phyloP scores from a whole-genome alignment of 371 early-diverging fungal genomes.

The Mortierella sp. region DNA sequence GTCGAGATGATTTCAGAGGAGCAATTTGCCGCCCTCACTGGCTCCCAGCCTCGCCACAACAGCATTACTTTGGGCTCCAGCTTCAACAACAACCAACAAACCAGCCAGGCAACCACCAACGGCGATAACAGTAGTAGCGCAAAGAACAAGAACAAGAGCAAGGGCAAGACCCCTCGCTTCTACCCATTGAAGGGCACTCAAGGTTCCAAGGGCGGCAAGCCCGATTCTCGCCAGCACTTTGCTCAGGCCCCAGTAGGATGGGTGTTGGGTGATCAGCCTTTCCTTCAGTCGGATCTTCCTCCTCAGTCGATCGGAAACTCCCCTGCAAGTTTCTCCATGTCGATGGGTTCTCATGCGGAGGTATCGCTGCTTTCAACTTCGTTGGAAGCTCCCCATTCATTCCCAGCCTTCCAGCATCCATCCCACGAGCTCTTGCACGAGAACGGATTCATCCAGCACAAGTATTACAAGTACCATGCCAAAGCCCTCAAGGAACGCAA shows the following conservation, averaged over 20 bases:
- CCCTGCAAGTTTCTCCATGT: constrained; percentile 39
- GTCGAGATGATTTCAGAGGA: constrained; percentile 77
- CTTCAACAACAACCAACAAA: constrained; percentile 17
- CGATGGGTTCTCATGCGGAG: constrained; percentile 47
- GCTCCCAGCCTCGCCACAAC: constrained; percentile 37
- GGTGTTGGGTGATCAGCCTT: constrained; percentile 73
- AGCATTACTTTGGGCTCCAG: constrained; percentile 29
- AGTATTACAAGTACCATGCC: constrained; percentile 94
- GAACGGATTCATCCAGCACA: constrained; percentile 96
- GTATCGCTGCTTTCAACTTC: constrained; percentile 60
- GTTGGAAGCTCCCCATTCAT: constrained; percentile 76
- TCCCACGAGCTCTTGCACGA: constrained; percentile 93
- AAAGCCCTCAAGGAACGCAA: constrained; percentile 96
- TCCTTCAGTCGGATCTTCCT: constrained; percentile 49
- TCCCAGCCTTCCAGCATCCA: constrained; percentile 93
- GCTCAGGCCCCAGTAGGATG: constrained; percentile 92
- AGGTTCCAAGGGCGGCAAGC: constrained; percentile 55
- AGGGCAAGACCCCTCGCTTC: constrained; percentile 71
- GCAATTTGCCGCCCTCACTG: constrained; percentile 70
- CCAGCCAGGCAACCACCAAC: constrained; percentile 1
- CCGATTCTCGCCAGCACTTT: constrained; percentile 74
- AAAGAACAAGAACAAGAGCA: constrained; percentile 48
- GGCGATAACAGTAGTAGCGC: constrained; percentile 13
- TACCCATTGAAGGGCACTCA: constrained; percentile 73
- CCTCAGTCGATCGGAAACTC: constrained; percentile 37